phyloP scores from a whole-genome alignment of 768 basidiomycete species.

The Daedaleopsis nitida region DNA sequence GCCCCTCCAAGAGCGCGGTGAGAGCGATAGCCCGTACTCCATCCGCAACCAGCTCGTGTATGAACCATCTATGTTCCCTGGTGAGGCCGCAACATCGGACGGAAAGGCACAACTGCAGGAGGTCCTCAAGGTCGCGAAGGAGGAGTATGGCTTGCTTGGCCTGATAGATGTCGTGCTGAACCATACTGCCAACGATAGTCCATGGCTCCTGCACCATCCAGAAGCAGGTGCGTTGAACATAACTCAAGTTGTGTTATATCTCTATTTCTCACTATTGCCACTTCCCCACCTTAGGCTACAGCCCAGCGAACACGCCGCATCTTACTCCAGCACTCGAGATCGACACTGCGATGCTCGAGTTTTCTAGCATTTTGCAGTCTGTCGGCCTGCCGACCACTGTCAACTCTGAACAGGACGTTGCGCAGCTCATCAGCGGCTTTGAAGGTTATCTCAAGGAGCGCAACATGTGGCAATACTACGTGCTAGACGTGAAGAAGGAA shows the following conservation, averaged over 20 bases:
- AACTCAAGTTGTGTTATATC: not conserved
- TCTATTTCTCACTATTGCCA: too few species aligned
- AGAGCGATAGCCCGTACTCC: constrained; percentile 90
- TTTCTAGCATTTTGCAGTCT: constrained; percentile 65
- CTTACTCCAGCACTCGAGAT: constrained; percentile 90
- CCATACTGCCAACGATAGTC: constrained; percentile 93
- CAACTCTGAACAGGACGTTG: constrained; percentile 66
- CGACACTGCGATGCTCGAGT: constrained; percentile 82
- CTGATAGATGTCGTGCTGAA: constrained; percentile 97
- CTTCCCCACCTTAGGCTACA: constrained; percentile 62
- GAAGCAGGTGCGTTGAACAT: constrained; percentile 77
- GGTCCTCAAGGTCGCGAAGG: constrained; percentile 68
- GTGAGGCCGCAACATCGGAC: constrained; percentile 38
- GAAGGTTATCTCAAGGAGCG: constrained; percentile 58
- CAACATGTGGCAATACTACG: constrained; percentile 93
- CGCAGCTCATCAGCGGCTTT: constrained; percentile 65
- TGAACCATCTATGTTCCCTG: constrained; percentile 70
- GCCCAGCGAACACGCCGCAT: constrained; percentile 89
- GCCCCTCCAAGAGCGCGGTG: constrained; percentile 89
- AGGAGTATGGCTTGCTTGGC: constrained; percentile 86
- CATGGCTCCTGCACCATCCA: constrained; percentile 91
- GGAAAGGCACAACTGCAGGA: constrained; percentile 61
- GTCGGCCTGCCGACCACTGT: constrained; percentile 75
- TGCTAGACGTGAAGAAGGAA: constrained; percentile 73
- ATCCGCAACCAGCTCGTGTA: constrained; percentile 86